A percentile compares a stretch with the other conserved stretches of the same genome.
These are phyloP conservation scores for Mycena vulgaris DNA, from an alignment of 768 basidiomycete genomes.

Conservation along the genomic window DNA sequence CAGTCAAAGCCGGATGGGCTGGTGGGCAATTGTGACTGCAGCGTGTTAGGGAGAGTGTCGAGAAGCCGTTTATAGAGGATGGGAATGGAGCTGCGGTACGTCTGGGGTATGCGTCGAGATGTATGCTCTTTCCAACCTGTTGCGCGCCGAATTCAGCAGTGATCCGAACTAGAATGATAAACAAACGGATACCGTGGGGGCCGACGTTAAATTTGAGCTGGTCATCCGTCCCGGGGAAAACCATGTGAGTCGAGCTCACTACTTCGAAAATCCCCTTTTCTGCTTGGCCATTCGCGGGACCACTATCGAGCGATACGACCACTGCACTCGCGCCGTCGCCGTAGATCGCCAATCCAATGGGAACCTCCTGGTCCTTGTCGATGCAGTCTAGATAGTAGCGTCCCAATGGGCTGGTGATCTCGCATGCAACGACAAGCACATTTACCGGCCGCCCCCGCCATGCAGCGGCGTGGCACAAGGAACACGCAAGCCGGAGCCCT, in stretches of 20 bases:
- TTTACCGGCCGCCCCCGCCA: constrained; percentile 8
- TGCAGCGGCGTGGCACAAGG: constrained; percentile 20
- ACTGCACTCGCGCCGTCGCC: constrained; percentile 23
- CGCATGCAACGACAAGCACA: constrained; percentile 22
- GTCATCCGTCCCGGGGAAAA: neutral
- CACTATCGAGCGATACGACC: constrained; percentile 16
- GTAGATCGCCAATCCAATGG: constrained; percentile 12
- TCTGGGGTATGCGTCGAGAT: neutral
- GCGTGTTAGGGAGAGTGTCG: neutral
- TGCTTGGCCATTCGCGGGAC: neutral
- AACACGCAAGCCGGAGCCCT: constrained; percentile 11
- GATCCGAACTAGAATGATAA: neutral
- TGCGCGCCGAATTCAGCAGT: neutral
- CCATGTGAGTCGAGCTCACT: neutral
- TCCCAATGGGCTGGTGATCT: constrained; percentile 17
- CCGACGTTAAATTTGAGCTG: neutral
- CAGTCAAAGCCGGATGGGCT: constrained; percentile 25
- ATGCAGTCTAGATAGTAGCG: constrained; percentile 19
- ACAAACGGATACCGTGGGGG: neutral
- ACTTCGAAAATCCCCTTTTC: constrained; percentile 5
- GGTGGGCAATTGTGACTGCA: neutral
- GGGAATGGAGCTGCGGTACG: neutral
- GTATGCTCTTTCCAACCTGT: neutral
- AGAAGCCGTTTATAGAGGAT: constrained; percentile 9
- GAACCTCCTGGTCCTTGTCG: constrained; percentile 24